Percentiles rank a stretch among this genome's conserved stretches.
Conservation (phyloP, 2,329 filamentous ascomycete species). For the Colletotrichum sp. region DNA sequence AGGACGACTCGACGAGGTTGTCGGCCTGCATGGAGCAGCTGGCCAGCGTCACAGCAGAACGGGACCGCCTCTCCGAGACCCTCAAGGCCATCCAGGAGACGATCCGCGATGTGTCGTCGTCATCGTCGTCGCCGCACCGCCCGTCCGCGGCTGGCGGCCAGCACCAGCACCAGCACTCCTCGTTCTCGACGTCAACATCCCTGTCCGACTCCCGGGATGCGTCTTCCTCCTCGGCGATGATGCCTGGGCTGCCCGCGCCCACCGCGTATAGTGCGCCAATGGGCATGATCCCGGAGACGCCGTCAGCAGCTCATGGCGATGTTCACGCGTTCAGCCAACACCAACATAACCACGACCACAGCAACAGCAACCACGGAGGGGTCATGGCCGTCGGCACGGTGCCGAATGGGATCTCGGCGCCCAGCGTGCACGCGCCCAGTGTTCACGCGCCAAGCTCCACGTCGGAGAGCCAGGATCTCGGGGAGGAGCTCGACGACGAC, state of each 20-base stretch:
- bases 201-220: neutral
- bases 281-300: neutral
- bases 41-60: slow-evolving; percentile 27
- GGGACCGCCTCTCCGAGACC: slow-evolving; percentile 20
- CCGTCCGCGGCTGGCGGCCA: neutral
- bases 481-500: neutral
- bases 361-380: neutral
- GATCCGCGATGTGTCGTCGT: neutral
- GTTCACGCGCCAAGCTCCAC: slow-evolving; percentile 1
- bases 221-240: neutral
- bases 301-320: neutral
- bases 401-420: neutral
- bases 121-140: neutral
- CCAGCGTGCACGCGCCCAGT: slow-evolving; percentile 2
- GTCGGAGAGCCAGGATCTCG: slow-evolving; percentile 3
- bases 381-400: neutral
- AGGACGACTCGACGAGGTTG: slow-evolving; percentile 29
- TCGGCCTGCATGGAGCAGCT: slow-evolving; percentile 30
- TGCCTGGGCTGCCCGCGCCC: neutral
- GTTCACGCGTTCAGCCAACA: neutral
- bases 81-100: slow-evolving; percentile 21
- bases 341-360: neutral
- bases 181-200: neutral
- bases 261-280: neutral
- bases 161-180: neutral